Conservation (phyloP, 2,329 filamentous ascomycete genomes). For the Sphaerostilbella broomeana region DNA sequence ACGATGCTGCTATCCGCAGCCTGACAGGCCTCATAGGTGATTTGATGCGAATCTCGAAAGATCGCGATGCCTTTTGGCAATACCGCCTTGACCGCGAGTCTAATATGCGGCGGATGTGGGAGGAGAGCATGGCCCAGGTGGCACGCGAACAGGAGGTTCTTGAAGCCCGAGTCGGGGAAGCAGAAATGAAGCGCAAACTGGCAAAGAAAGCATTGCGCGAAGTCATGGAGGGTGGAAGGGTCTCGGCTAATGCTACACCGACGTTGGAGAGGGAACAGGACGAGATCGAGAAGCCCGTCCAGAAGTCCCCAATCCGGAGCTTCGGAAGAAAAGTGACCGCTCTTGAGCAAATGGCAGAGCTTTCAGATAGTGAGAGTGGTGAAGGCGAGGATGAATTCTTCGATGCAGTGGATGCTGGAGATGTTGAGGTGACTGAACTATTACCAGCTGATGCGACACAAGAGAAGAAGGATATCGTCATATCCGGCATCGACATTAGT, state of each 20-base stretch:
- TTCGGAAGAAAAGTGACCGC: conserved; percentile 54
- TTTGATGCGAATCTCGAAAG: conserved; percentile 82
- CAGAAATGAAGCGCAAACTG: conserved; percentile 80
- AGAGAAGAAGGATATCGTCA: conserved; percentile 36
- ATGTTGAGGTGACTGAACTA: conserved; percentile 72
- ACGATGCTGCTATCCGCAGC: conserved; percentile 84
- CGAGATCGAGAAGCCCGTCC: conserved; percentile 24
- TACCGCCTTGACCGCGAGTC: conserved; percentile 86
- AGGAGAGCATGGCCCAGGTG: conserved; percentile 98
- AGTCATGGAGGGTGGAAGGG: conserved; percentile 56
- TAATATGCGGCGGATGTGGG: conserved; percentile 92
- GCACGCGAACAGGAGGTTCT: conserved; percentile 89
- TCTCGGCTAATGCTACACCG: conserved; percentile 24
- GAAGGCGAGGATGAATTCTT: conserved; percentile 93
- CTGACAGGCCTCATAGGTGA: conserved; percentile 79
- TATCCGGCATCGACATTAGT: conserved; percentile 56
- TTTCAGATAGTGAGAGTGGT: conserved; percentile 76
- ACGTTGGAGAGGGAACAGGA: conserved; percentile 24
- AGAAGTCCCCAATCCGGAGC: conserved; percentile 35
- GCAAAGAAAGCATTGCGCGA: conserved; percentile 87
- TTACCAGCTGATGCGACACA: conserved; percentile 42
- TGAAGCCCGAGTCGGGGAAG: conserved; percentile 79
- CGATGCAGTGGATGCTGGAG: conserved; percentile 89
- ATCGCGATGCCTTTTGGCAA: conserved; percentile 96
- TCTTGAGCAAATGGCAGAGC: conserved; percentile 62